A percentile compares a stretch with the other conserved stretches of the same genome.
Evolutionary conservation across 2,329 filamentous ascomycete genomes (phyloP).

Genomic region (Exophiala sideris): DNA sequence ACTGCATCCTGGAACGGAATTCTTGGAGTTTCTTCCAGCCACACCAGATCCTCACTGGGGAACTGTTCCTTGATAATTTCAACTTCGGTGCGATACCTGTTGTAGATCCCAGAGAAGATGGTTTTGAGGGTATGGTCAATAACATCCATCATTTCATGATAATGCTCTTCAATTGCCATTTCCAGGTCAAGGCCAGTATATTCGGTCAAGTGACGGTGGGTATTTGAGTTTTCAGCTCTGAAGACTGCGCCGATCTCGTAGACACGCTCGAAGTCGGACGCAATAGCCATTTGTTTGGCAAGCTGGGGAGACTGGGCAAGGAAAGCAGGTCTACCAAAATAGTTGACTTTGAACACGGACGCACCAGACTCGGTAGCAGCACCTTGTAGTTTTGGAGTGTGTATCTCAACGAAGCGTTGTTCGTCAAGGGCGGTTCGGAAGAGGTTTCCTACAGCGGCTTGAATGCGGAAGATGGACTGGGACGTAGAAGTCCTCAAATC

Average conservation of each 20-base stretch:
- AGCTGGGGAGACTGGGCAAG: slow-evolving; percentile 88
- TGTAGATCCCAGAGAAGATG: slow-evolving; percentile 70
- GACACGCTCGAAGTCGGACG: slow-evolving; percentile 81
- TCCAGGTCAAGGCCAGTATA: slow-evolving; percentile 91
- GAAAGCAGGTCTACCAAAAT: slow-evolving; percentile 84
- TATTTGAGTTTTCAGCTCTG: slow-evolving; percentile 93
- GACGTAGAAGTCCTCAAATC: slow-evolving; percentile 82
- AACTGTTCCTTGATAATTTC: slow-evolving; percentile 78
- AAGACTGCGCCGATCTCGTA: slow-evolving; percentile 91
- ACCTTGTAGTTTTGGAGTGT: slow-evolving; percentile 86
- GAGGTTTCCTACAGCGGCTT: slow-evolving; percentile 72
- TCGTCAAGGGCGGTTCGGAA: slow-evolving; percentile 75
- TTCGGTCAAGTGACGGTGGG: slow-evolving; percentile 88
- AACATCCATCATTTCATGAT: slow-evolving; percentile 77
- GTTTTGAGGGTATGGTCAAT: slow-evolving; percentile 78
- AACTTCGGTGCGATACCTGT: slow-evolving; percentile 67
- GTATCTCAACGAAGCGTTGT: slow-evolving; percentile 83
- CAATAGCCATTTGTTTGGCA: slow-evolving; percentile 89
- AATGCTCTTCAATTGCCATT: slow-evolving; percentile 85
- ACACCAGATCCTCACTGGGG: slow-evolving; percentile 81
- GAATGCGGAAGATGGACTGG: slow-evolving; percentile 83
- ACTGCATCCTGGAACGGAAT: slow-evolving; percentile 78
- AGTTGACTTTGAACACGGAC: slow-evolving; percentile 87
- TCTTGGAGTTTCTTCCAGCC: slow-evolving; percentile 79
- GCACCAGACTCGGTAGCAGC: slow-evolving; percentile 87